Base-by-base conservation (phyloP, 805 yeast species). In the Pichia membranifaciens region DNA sequence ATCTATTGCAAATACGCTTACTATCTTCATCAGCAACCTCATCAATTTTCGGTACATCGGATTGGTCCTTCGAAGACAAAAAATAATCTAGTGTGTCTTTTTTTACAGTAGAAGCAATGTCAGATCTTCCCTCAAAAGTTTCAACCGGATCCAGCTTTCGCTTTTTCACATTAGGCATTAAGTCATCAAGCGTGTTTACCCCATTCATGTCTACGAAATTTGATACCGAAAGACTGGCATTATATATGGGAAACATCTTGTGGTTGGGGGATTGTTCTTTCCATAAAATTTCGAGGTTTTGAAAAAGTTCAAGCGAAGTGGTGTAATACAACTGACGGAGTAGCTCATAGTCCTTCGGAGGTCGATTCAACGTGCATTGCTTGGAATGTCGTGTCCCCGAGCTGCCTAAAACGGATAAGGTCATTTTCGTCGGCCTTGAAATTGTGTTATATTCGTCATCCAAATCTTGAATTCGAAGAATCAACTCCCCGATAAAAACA, bases 401-500 rank as follows among this genome's bases (percentile, higher is more conserved):
- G 4, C 54, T 43, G 13, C 65, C 60, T 37, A 57, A 57, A 18
- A 66, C 57, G 51, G 66, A 72, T 3, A 81, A 53, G 6, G 73
- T 64, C 10, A 83, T 54, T 0, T 83, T 81, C 36, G 73, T 73
- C 1, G 91, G 90, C 41, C 87, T 59, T 36, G 71, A 61, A 1
- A 67, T 58, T 2, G 54, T 36, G n/a, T 51, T 55, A 40, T 50
- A 57, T 55, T 88, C 95, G 52, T 86, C 90, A 50, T 81, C 86
- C 18, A 84, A 58, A 55, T 91, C 98, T 25, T 75, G 69, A 5
- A 90, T 62, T 46, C 99, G 63, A 43, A 81, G 79, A 25, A 76
- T 67, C 28, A 91, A 64, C 57, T 91, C 99, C 0, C 89, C 90
- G 2, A 85, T 74, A 67, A 82, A 90, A 0, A 91, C 95, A 34